These are phyloP conservation scores for Tetrapisispora phaffii DNA, from an alignment of 805 yeast genomes.

Conservation along the genomic window DNA sequence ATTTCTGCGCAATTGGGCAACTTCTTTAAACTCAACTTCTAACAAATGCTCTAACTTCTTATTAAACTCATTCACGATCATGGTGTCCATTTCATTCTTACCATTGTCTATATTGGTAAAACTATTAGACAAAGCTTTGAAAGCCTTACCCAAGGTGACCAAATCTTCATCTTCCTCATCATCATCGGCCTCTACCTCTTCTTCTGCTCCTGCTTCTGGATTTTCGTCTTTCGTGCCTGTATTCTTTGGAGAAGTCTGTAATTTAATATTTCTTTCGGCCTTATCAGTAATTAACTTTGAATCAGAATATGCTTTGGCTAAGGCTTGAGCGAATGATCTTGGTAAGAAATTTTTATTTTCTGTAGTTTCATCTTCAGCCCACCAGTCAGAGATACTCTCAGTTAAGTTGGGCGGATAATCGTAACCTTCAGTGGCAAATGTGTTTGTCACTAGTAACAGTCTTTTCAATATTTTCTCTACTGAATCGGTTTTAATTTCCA, in stretches of 20 bases:
- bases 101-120: constrained; percentile 57
- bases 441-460: constrained; percentile 41
- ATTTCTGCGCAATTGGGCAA: constrained; percentile 49
- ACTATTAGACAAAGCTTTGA: constrained; percentile 42
- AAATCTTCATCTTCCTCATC: constrained; percentile 41
- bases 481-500: constrained; percentile 60
- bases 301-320: constrained; percentile 45
- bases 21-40: constrained; percentile 49
- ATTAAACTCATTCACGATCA: constrained; percentile 51
- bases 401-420: constrained; percentile 75
- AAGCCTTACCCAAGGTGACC: constrained; percentile 34
- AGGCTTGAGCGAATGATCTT: constrained; percentile 65
- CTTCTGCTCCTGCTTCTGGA: constrained; percentile 28
- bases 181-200: constrained; percentile 25
- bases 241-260: constrained; percentile 30
- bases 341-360: constrained; percentile 33
- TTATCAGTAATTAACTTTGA: constrained; percentile 37
- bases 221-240: constrained; percentile 28
- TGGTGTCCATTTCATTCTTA: constrained; percentile 60
- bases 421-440: constrained; percentile 65
- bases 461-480: constrained; percentile 50
- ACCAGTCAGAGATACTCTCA: constrained; percentile 56
- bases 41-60: constrained; percentile 42
- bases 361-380: constrained; percentile 13
- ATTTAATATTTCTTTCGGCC: constrained; percentile 21